phyloP scores from a whole-genome alignment of 768 basidiomycete genomes.

The Boletus tylopilopsis region DNA sequence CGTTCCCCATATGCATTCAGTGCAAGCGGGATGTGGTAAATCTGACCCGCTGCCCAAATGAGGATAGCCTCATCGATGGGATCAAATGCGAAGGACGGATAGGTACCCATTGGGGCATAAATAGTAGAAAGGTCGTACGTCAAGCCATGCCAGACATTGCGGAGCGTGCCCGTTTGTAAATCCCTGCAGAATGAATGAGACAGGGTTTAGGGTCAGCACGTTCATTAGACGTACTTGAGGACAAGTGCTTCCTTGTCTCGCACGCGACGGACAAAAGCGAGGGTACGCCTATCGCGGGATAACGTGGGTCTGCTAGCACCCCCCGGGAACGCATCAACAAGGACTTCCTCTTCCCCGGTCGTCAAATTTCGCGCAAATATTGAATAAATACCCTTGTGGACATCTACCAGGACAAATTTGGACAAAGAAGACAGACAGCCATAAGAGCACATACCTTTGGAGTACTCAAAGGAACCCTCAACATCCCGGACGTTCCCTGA shows the following conservation, averaged over 20 bases:
- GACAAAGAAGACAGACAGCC: not conserved
- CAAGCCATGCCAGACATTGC: conserved; percentile 64
- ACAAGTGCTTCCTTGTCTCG: conserved; percentile 71
- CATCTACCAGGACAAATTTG: conserved; percentile 39
- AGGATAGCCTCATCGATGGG: conserved; percentile 38
- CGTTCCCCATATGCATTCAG: conserved; percentile 44
- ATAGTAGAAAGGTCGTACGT: conserved; percentile 61
- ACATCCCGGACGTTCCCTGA: conserved; percentile 59
- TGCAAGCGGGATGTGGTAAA: conserved; percentile 55
- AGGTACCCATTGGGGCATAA: conserved; percentile 77
- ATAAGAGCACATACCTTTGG: conserved; percentile 49
- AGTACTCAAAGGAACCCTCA: conserved; percentile 48
- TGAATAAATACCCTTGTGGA: conserved; percentile 66
- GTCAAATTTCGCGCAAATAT: conserved; percentile 68
- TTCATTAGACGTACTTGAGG: conserved; percentile 48
- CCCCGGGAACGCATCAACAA: conserved; percentile 58
- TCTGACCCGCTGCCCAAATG: conserved; percentile 74
- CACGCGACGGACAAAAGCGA: conserved; percentile 72
- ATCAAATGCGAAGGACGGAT: conserved; percentile 67
- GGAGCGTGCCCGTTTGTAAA: conserved; percentile 59
- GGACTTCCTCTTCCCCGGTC: conserved; percentile 43
- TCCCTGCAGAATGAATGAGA: conserved; percentile 42
- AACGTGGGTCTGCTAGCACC: conserved; percentile 73
- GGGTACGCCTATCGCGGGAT: conserved; percentile 62
- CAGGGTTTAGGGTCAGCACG: not conserved